phyloP scores from a whole-genome alignment of 768 basidiomycete genomes.

The Lactarius trivialis region DNA sequence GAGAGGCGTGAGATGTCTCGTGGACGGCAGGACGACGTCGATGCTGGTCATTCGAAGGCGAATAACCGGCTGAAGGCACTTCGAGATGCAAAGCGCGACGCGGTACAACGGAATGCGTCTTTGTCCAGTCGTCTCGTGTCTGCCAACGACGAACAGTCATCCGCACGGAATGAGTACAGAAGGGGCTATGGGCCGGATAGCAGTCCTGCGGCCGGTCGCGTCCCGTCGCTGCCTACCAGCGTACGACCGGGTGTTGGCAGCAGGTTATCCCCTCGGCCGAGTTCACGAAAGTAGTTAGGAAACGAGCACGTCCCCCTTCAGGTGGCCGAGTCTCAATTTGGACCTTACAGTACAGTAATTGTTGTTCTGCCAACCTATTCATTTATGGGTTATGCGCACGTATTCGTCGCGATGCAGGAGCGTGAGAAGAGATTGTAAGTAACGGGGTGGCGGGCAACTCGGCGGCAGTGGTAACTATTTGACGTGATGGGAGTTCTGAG shows the following conservation, averaged over 20 bases:
- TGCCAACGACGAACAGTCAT: neutral
- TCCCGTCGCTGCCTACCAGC: conserved; percentile 6
- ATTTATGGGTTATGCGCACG: neutral
- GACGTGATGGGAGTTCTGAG: neutral
- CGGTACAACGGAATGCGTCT: conserved; percentile 10
- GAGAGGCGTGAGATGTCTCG: neutral
- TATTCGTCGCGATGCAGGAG: neutral
- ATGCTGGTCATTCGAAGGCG: conserved; percentile 29
- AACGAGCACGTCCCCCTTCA: neutral
- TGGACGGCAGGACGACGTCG: conserved; percentile 21
- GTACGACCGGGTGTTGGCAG: neutral
- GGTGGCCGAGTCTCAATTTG: neutral
- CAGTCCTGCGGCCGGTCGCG: neutral
- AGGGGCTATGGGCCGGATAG: neutral
- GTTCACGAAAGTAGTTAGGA: neutral
- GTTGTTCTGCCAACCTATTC: neutral
- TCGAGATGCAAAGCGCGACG: conserved; percentile 43
- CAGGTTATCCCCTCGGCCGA: conserved; percentile 7
- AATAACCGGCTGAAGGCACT: conserved; percentile 44
- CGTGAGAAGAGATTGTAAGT: neutral
- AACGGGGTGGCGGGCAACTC: neutral
- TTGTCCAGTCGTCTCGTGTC: neutral
- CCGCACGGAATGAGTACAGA: neutral
- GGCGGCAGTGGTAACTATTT: too few species aligned
- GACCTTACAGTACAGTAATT: neutral